Base-by-base conservation (phyloP, 208 protist genomes). In the Crithidia acanthocephali region DNA sequence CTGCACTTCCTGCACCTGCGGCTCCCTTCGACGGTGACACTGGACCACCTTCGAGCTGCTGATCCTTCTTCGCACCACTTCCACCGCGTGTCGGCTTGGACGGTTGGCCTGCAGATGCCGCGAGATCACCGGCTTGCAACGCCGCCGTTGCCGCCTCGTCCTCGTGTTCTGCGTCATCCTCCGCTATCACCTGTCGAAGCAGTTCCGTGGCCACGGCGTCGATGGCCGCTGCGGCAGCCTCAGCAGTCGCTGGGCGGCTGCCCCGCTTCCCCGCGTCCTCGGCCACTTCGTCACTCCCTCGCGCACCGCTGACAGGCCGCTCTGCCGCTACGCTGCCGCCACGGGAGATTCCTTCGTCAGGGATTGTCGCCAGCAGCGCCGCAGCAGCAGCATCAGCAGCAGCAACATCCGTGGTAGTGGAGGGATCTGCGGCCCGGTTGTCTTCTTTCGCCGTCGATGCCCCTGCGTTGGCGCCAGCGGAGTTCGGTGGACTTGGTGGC, bases 171-270 rank as follows among this genome's bases (percentile, higher is more conserved):
- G 11, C 28, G 22, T 28, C 53, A 1, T 37, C 65, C 25, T 62
- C 65, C 33, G 48, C 32, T 51, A 77, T 67, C 1, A 71, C 59
- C 30, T 72, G 72, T 10, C 65, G 44, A 1, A 72, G 25, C 42
- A 78, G 48, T 58, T 72, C 72, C 3, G 50, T 20, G 42, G 65
- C 72, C 48, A 78, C 40, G 2, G 37, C 51, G 4, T 76, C 57
- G 18, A 61, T 58, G 2, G 55, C 53, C 5, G 55, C 37, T 3
- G 51, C 42, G 9, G 47, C 44, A 23, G 45, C 50, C 20, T 18
- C 50, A 11, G 42, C 16, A n/a, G 11, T 52, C 27, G 13, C 10
- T 23, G 25, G 59, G 10, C 59, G 25, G 4, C 27, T 35, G 23
- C 28, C 44, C 28, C 40, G 28, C 15, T 61, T 61, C 27, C 1